Conservation (phyloP, 73 alveolate species). For the Paramecium biaurelia region DNA sequence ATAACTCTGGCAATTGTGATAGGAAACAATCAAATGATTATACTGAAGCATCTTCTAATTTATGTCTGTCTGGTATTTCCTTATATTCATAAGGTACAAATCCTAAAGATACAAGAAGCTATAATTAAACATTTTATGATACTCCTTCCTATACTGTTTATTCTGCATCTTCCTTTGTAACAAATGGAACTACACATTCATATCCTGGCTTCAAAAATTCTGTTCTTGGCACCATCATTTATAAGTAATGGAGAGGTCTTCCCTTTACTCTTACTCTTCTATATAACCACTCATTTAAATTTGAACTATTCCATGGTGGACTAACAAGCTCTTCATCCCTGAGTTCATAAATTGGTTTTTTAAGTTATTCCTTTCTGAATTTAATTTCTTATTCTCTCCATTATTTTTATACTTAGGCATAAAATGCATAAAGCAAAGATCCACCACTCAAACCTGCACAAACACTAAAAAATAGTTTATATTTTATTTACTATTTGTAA, state of each 20-base stretch:
- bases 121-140: not conserved
- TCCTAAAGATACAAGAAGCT: conserved; percentile 43
- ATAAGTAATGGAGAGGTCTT: conserved; percentile 51
- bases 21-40: not conserved
- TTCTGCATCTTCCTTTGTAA: conserved; percentile 56
- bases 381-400: conserved; percentile 11
- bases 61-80: not conserved
- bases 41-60: not conserved
- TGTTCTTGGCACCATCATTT: conserved; percentile 56
- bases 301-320: conserved; percentile 54
- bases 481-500: not conserved
- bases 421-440: not conserved
- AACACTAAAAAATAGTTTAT: not conserved
- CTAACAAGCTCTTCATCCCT: conserved; percentile 49
- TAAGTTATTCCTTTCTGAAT: conserved; percentile 35
- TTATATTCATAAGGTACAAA: conserved; percentile 9
- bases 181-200: conserved; percentile 58
- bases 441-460: conserved; percentile 18
- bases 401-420: not conserved
- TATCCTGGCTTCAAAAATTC: conserved; percentile 31
- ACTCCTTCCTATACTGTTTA: conserved; percentile 56
- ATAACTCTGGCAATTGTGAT: not conserved
- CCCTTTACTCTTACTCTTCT: conserved; percentile 52
- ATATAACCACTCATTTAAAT: conserved; percentile 54
- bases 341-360: conserved; percentile 50